Percentiles rank a stretch among this genome's conserved stretches.
Evolutionary conservation across 495 filamentous ascomycete species (phyloP).

Genomic region (Aspergillus diversus): DNA sequence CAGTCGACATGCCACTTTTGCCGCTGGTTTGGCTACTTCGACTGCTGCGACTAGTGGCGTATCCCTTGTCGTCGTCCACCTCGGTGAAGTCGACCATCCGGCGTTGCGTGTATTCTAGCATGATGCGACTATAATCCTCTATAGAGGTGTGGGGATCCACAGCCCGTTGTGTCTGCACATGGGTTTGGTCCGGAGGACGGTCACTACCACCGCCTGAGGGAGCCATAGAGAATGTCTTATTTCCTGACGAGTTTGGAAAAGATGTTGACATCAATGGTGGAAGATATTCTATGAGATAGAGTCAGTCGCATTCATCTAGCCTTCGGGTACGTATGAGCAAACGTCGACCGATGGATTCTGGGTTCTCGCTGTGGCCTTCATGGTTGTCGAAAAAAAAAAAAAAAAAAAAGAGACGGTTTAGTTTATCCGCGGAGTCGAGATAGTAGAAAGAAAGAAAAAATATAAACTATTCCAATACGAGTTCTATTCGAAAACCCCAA

Average conservation of each 20-base stretch:
- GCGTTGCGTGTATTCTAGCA: conserved; percentile 51
- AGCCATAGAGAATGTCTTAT: conserved; percentile 28
- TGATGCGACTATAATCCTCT: conserved; percentile 51
- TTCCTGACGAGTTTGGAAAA: conserved; percentile 24
- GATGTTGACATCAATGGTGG: conserved; percentile 21
- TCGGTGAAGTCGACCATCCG: conserved; percentile 48
- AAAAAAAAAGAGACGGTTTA: not conserved
- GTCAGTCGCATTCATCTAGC: conserved; percentile 5
- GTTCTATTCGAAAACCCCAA: not conserved
- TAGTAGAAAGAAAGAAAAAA: not conserved
- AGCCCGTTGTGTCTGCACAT: conserved; percentile 28
- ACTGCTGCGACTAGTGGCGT: conserved; percentile 36
- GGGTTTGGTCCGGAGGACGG: conserved; percentile 24
- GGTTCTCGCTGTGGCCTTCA: not conserved
- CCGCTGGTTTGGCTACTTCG: conserved; percentile 39
- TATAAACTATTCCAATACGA: not conserved
- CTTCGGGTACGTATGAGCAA: not conserved
- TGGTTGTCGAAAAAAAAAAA: not conserved
- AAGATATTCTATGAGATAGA: not conserved
- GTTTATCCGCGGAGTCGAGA: not conserved
- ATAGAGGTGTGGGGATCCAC: conserved; percentile 37
- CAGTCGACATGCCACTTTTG: conserved; percentile 30
- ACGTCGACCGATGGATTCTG: not conserved
- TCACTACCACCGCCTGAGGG: conserved; percentile 25
- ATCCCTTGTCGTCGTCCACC: conserved; percentile 28